Percentiles rank a stretch among this genome's conserved stretches.
Conservation (phyloP, 306 rosid genomes). For the Casuarina equisetifolia region DNA sequence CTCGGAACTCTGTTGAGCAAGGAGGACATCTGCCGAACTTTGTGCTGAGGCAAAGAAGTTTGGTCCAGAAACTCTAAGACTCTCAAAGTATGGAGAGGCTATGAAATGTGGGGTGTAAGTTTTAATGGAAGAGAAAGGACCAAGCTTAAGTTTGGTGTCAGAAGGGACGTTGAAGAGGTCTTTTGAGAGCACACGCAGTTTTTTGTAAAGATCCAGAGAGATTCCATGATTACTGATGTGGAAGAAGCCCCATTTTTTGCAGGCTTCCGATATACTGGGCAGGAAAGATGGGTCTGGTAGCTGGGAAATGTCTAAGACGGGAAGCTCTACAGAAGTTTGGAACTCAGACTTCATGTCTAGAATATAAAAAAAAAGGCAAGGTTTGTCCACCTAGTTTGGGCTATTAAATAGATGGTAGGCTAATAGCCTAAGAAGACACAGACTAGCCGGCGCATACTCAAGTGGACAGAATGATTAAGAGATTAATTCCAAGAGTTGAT, state of each 20-base stretch:
- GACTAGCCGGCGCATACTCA: constrained; percentile 10
- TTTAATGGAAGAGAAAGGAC: constrained; percentile 77
- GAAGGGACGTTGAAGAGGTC: constrained; percentile 66
- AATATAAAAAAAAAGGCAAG: constrained; percentile 43
- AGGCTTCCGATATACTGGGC: constrained; percentile 60
- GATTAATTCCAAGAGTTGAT: not conserved
- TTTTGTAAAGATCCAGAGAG: constrained; percentile 66
- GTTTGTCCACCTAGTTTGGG: constrained; percentile 51
- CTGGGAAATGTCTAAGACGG: constrained; percentile 76
- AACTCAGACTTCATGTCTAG: constrained; percentile 52
- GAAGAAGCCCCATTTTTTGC: constrained; percentile 92
- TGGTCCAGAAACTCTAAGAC: constrained; percentile 83
- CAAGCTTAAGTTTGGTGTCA: constrained; percentile 80
- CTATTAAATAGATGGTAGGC: constrained; percentile 46
- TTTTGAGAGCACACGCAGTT: constrained; percentile 53
- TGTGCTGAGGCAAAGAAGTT: constrained; percentile 74
- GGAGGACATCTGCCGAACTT: constrained; percentile 58
- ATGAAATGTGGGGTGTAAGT: constrained; percentile 89
- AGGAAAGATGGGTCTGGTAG: constrained; percentile 58
- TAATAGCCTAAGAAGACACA: constrained; percentile 34
- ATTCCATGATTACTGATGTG: constrained; percentile 90
- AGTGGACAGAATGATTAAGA: constrained; percentile 14
- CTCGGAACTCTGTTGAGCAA: constrained; percentile 43
- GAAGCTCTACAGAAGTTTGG: constrained; percentile 60
- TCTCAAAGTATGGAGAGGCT: constrained; percentile 97